Evolutionary conservation across 352 stramenopile species (phyloP), one percentile per base, ranked within the genome.

Genomic region (Phytopythium cucurbitacearum): DNA sequence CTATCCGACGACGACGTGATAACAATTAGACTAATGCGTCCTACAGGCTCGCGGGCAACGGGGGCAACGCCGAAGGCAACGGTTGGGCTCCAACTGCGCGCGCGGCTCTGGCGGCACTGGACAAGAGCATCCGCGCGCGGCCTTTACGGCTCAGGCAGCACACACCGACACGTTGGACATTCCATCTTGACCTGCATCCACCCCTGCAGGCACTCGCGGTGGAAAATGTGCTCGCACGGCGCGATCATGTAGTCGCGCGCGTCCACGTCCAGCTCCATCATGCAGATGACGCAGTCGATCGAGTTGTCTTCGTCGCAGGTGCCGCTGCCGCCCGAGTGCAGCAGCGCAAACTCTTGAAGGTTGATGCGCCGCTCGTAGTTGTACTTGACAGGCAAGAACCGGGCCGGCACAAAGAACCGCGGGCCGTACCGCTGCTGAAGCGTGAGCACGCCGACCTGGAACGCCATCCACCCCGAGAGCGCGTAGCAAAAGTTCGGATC

Each of bases 121-220:
- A 28, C 21, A 28, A 28, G 21, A 28, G 21, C 21, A 28, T 28
- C 21, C 21, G 21, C 21, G 21, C 40, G 9, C 11, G 5, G 40
- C 32, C 45, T 52, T 41, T 76, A 94, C n/a, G 82, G 82, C 73
- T 91, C 80, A 28, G 94, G 92, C 51, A 98, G 72, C 42, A 82
- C 80, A 57, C 80, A 92, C 56, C 94, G 76, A 78, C 94, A 98
- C 54, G 95, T 97, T 51, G 94, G 94, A 72, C 95, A 98, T 71
- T 98, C 92, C 92, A 98, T 98, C 73, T 98, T 98, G 47, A 98
- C 88, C 46, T 98, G 86, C 95, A 98, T 98, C 95, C 95, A 98
- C 64, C 96, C 89, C 60, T 96, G 73, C 49, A 98, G 83, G 64
- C 95, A 98, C 56, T 93, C 78, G 55, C 83, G 80, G 67, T 98